phyloP scores from a whole-genome alignment of 2,329 filamentous ascomycete species.

The Trichoderma brevicompactum region DNA sequence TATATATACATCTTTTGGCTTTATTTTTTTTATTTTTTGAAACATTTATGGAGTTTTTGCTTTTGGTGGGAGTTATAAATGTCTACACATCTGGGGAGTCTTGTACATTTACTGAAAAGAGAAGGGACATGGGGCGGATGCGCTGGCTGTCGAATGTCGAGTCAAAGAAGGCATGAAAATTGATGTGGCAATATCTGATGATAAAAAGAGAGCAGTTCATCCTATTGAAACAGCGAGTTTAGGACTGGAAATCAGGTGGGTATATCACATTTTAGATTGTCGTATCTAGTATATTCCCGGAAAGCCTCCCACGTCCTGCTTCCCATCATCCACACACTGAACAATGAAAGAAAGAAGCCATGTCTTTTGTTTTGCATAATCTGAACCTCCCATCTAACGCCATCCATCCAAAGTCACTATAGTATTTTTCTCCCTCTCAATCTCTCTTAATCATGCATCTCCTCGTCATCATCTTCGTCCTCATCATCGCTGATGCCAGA shows the following conservation, averaged over 20 bases:
- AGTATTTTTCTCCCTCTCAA: conserved; percentile 7
- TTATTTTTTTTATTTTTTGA: not conserved
- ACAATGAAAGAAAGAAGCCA: conserved; percentile 3
- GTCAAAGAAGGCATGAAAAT: no score
- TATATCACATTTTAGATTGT: conserved; percentile 7
- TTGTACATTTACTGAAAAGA: not conserved
- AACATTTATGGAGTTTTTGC: conserved; percentile 7
- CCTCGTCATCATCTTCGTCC: conserved; percentile 57
- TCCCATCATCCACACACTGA: conserved; percentile 13
- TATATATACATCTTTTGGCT: conserved; percentile 27
- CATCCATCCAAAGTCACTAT: conserved; percentile 30
- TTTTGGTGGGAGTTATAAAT: conserved; percentile 1
- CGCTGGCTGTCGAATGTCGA: no score
- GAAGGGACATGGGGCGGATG: not conserved
- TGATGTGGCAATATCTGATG: no score
- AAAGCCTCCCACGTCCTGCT: not conserved
- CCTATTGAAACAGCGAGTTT: not conserved
- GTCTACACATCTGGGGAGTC: not conserved
- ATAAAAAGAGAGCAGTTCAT: not conserved
- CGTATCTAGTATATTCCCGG: conserved; percentile 19
- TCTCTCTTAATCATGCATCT: conserved; percentile 54
- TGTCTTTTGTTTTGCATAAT: conserved; percentile 21
- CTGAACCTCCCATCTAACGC: conserved; percentile 34
- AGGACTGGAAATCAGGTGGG: not conserved
- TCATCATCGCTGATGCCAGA: conserved; percentile 57